Conservation (phyloP, 345 rosid genomes). For the Eucalyptus polybractea region DNA sequence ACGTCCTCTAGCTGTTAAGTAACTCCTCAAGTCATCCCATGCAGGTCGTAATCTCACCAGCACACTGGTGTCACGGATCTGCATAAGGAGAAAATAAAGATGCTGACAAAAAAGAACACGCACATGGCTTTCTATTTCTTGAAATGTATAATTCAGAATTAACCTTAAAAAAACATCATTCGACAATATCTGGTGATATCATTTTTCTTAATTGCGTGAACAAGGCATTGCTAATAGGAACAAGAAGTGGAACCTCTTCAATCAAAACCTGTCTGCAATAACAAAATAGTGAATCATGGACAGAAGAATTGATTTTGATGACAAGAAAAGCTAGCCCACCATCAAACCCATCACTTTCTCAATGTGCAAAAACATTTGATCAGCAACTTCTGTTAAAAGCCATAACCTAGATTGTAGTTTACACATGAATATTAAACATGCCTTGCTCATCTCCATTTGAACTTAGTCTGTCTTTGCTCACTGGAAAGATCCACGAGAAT, state of each 20-base stretch:
- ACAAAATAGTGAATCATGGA: neutral
- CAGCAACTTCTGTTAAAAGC: neutral
- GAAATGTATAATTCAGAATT: neutral
- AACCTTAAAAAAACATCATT: neutral
- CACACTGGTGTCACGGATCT: constrained; percentile 98
- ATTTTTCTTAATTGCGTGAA: neutral
- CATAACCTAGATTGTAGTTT: neutral
- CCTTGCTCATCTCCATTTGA: neutral
- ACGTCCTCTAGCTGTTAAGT: constrained; percentile 87
- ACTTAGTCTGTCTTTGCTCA: neutral
- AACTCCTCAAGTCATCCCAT: constrained; percentile 93
- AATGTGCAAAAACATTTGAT: neutral
- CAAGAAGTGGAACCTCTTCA: neutral
- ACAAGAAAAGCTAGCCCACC: neutral
- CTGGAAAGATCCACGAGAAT: neutral
- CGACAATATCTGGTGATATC: neutral
- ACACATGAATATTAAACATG: neutral
- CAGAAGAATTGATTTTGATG: neutral
- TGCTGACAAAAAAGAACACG: neutral
- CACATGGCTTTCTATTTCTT: neutral
- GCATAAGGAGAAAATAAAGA: constrained; percentile 5
- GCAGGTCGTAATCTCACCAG: constrained; percentile 98
- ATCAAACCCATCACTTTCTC: neutral
- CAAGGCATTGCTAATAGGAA: neutral
- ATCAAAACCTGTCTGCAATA: neutral